Conservation (phyloP, 2,329 filamentous ascomycete genomes). For the Helotiales sp. region DNA sequence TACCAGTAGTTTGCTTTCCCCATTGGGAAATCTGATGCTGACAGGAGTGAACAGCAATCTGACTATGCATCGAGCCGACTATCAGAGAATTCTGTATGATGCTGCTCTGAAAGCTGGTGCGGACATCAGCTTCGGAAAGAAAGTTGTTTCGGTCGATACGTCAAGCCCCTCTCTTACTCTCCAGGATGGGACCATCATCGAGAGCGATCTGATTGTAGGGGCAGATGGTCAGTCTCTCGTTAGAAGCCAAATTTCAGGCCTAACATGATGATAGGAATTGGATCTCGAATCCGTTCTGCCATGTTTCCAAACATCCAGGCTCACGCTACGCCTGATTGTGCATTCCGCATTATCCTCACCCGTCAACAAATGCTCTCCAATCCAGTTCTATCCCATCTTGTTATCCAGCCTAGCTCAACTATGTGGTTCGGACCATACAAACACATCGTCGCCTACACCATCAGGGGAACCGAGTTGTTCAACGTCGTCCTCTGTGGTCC, state of each 20-base stretch:
- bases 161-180: conserved; percentile 50
- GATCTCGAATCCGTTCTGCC: conserved; percentile 4
- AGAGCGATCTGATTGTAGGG: conserved; percentile 56
- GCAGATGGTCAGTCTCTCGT: conserved; percentile 51
- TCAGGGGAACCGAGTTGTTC: conserved; percentile 1
- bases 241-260: not conserved
- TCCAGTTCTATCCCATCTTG: not conserved
- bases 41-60: not conserved
- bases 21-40: not conserved
- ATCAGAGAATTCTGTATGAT: conserved; percentile 20
- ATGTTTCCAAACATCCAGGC: conserved; percentile 14
- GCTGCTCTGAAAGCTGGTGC: conserved; percentile 13
- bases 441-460: conserved; percentile 19
- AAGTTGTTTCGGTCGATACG: conserved; percentile 39
- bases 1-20: conserved; percentile 4
- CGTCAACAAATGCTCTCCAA: not conserved
- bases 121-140: not conserved
- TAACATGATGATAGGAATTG: conserved; percentile 8
- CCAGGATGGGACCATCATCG: conserved; percentile 49
- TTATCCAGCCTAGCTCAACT: not conserved
- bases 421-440: conserved; percentile 12
- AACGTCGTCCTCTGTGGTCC: conserved; percentile 10
- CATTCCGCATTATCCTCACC: conserved; percentile 11
- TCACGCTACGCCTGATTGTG: conserved; percentile 1
- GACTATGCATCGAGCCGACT: conserved; percentile 20